phyloP scores from a whole-genome alignment of 306 rosid species.

The Inga laurina region DNA sequence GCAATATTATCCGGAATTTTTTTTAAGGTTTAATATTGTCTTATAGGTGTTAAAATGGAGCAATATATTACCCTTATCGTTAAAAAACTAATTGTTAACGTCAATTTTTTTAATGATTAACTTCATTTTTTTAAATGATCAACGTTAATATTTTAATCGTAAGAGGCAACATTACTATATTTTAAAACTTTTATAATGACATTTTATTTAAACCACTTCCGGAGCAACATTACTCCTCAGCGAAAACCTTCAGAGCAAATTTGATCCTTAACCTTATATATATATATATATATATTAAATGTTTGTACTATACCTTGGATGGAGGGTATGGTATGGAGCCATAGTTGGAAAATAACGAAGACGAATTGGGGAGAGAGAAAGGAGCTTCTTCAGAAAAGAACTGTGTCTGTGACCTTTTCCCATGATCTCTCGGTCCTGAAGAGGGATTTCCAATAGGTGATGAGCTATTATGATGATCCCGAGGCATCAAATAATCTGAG shows the following conservation, averaged over 20 bases:
- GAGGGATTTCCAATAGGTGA: conserved; percentile 23
- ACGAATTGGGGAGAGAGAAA: conserved; percentile 42
- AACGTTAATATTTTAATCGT: too few species aligned
- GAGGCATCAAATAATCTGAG: conserved; percentile 56
- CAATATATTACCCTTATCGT: too few species aligned
- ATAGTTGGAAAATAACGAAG: conserved; percentile 52
- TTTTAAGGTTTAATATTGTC: too few species aligned
- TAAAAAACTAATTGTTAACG: too few species aligned
- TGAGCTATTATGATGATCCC: conserved; percentile 30
- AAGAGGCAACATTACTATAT: fast-evolving
- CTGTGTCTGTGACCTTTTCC: conserved; percentile 58
- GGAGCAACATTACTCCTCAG: too few species aligned
- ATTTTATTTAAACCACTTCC: too few species aligned
- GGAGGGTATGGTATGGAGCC: conserved; percentile 71
- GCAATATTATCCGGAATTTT: too few species aligned
- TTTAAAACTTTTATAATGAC: too few species aligned
- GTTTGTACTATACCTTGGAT: conserved; percentile 57
- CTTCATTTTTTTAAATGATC: too few species aligned
- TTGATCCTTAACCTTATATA: too few species aligned
- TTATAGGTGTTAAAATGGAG: too few species aligned
- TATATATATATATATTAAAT: neutral
- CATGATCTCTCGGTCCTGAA: conserved; percentile 44
- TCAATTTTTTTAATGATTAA: too few species aligned
- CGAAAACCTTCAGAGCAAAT: fast-evolving
- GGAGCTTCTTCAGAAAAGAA: conserved; percentile 54